phyloP scores from a whole-genome alignment of 179 eudicot species.

The Heliamphora pulchella region DNA sequence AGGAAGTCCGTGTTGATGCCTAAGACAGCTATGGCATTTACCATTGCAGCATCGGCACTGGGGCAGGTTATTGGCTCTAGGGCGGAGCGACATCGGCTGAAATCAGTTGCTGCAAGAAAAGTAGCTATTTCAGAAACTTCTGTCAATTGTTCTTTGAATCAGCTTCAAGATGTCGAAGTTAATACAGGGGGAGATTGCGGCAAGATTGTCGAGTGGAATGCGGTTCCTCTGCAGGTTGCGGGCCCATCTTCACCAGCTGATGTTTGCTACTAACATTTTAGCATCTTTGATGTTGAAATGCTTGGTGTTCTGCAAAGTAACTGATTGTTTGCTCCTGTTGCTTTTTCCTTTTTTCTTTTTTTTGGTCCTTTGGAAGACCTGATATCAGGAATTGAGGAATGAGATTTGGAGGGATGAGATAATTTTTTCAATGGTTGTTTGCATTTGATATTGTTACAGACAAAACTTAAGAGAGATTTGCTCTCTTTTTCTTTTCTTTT shows the following conservation, averaged over 20 bases:
- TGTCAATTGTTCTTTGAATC: conserved; percentile 18
- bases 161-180: conserved; percentile 24
- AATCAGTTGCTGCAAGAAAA: conserved; percentile 34
- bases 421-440: conserved; percentile 4
- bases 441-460: neutral
- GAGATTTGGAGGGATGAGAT: conserved; percentile 11
- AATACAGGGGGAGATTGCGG: conserved; percentile 28
- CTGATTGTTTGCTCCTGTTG: neutral
- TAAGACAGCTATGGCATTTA: conserved; percentile 87
- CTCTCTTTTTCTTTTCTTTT: no score
- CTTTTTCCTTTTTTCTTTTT: neutral
- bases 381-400: conserved; percentile 9
- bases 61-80: conserved; percentile 96
- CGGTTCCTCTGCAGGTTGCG: conserved; percentile 28
- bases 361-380: conserved; percentile 6
- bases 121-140: conserved; percentile 21
- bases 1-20: conserved; percentile 88
- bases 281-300: neutral
- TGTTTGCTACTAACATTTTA: conserved; percentile 29
- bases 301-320: neutral
- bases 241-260: conserved; percentile 36
- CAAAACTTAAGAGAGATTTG: no score
- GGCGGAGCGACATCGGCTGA: conserved; percentile 76
- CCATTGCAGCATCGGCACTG: conserved; percentile 77
- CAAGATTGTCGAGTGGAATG: conserved; percentile 18